Evolutionary conservation across 164 flowering plant genomes (phyloP).

Genomic region (Berberis thunbergii): DNA sequence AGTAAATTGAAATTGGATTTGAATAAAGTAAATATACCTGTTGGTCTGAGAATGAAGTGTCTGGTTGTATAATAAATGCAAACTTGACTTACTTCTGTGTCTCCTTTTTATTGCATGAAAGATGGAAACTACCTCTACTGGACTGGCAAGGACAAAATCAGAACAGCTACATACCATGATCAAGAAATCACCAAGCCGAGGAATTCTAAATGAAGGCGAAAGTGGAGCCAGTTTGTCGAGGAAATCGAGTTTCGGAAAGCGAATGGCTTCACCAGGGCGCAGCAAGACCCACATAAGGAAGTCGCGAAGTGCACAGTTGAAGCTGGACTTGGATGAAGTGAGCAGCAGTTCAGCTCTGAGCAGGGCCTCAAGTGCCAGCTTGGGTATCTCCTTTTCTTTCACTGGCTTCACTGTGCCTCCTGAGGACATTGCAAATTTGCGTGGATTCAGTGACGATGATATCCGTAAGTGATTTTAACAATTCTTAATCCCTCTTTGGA

Average conservation of each 20-base stretch:
- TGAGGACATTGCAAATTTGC: conserved; percentile 60
- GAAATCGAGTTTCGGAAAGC: conserved; percentile 47
- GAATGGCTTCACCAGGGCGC: conserved; percentile 51
- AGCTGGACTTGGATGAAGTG: conserved; percentile 60
- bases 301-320: conserved; percentile 77
- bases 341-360: conserved; percentile 77
- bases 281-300: conserved; percentile 60
- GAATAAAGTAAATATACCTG: too few relatives aligned
- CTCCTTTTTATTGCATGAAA: not conserved
- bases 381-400: conserved; percentile 86
- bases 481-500: not conserved
- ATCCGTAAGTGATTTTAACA: conserved; percentile 34
- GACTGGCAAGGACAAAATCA: conserved; percentile 57
- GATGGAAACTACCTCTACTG: conserved; percentile 25
- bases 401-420: conserved; percentile 83
- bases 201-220: conserved; percentile 19
- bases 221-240: conserved; percentile 27
- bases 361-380: conserved; percentile 91
- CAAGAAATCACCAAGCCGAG: conserved; percentile 39
- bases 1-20: too few relatives aligned
- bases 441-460: conserved; percentile 66
- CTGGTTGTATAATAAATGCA: not conserved
- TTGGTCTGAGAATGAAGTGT: not conserved
- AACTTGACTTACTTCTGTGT: not conserved
- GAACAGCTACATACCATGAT: conserved; percentile 48